A percentile compares a stretch with the other conserved stretches of the same genome.
These are phyloP conservation scores for Hsuehochloa calcarea DNA, from an alignment of 176 grass and related monocot genomes.

Conservation along the genomic window DNA sequence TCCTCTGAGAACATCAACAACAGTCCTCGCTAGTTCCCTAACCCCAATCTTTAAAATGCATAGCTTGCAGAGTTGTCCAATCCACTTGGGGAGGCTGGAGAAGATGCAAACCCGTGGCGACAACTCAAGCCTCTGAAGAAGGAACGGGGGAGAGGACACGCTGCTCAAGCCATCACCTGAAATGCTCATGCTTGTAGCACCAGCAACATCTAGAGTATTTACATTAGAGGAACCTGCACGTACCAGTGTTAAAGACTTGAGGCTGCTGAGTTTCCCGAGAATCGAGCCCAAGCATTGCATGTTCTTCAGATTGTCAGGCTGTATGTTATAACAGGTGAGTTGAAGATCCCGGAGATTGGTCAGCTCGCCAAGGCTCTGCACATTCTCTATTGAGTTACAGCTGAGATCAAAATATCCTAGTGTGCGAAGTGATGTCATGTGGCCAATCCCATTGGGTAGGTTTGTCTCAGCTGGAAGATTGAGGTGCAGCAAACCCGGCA, in stretches of 20 bases:
- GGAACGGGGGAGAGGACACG: background rate
- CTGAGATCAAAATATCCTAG: background rate
- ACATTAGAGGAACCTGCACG: background rate
- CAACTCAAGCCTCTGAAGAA: conserved; percentile 8
- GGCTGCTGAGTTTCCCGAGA: background rate
- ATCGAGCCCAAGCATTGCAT: background rate
- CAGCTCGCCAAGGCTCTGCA: background rate
- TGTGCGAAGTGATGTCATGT: background rate
- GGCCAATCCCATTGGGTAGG: background rate
- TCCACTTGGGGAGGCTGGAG: background rate
- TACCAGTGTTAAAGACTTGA: background rate
- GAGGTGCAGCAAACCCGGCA: background rate
- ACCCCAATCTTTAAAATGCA: background rate
- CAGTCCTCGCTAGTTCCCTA: background rate
- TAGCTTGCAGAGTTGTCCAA: background rate
- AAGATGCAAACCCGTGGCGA: background rate
- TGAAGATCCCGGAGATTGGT: conserved; percentile 1
- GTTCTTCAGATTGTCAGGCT: background rate
- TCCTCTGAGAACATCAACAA: background rate
- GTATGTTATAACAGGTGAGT: too few relatives aligned
- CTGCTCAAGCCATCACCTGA: background rate
- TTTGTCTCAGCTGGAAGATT: background rate
- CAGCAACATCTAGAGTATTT: background rate
- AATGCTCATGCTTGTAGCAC: background rate
- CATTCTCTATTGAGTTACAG: background rate